phyloP scores from a whole-genome alignment of 2,329 filamentous ascomycete genomes.

The Colletotrichum musae region DNA sequence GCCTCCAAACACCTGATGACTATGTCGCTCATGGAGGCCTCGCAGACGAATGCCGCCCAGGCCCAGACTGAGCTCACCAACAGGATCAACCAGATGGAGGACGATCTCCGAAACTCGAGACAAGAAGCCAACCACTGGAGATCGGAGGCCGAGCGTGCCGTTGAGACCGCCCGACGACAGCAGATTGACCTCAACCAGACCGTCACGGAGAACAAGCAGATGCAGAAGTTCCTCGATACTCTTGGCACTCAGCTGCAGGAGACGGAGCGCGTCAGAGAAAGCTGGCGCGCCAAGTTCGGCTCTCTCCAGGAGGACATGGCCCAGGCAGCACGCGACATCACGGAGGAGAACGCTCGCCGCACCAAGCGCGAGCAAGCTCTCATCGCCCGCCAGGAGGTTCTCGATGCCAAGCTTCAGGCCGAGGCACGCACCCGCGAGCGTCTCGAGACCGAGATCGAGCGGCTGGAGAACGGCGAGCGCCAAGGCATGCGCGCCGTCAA shows the following conservation, averaged over 20 bases:
- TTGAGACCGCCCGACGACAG: slow-evolving; percentile 65
- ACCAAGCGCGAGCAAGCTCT: slow-evolving; percentile 85
- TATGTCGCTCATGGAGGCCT: slow-evolving; percentile 76
- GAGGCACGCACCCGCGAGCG: slow-evolving; percentile 80
- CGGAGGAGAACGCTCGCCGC: slow-evolving; percentile 85
- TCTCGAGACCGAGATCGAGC: slow-evolving; percentile 76
- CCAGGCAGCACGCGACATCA: slow-evolving; percentile 81
- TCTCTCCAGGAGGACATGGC: slow-evolving; percentile 91
- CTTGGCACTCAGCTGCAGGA: slow-evolving; percentile 87
- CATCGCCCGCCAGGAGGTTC: slow-evolving; percentile 83
- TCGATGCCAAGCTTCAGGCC: slow-evolving; percentile 82
- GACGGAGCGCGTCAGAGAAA: slow-evolving; percentile 86
- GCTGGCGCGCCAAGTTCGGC: slow-evolving; percentile 87
- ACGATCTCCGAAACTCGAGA: slow-evolving; percentile 68
- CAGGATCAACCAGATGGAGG: slow-evolving; percentile 67
- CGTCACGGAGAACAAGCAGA: slow-evolving; percentile 76
- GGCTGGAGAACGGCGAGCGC: slow-evolving; percentile 75
- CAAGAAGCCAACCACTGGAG: slow-evolving; percentile 74
- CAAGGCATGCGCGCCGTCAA: slow-evolving; percentile 75
- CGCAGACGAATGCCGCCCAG: slow-evolving; percentile 71
- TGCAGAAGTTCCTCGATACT: slow-evolving; percentile 80
- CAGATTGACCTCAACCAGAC: slow-evolving; percentile 64
- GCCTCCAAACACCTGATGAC: slow-evolving; percentile 71
- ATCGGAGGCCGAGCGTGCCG: slow-evolving; percentile 71
- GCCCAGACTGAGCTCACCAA: slow-evolving; percentile 69